Percentiles rank a stretch among this genome's conserved stretches.
These are phyloP conservation scores for Fusarium dimerum DNA, from an alignment of 2,329 filamentous ascomycete species.

Conservation along the genomic window DNA sequence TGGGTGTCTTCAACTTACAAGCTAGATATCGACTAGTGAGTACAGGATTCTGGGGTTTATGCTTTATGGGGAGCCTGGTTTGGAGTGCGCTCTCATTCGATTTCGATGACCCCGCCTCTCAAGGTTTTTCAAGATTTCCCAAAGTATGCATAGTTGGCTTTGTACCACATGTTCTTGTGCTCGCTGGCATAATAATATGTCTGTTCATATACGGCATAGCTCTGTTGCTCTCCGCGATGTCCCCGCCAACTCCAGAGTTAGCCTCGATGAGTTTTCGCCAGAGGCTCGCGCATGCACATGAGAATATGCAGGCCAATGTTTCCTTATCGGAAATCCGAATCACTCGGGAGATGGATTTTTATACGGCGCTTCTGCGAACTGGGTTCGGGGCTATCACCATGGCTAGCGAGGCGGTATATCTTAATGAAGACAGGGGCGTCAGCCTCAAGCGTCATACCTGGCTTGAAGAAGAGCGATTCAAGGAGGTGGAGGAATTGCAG, in stretches of 20 bases:
- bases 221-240: conserved; percentile 67
- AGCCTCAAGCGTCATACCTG: conserved; percentile 78
- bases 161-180: conserved; percentile 86
- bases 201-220: conserved; percentile 76
- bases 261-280: conserved; percentile 50
- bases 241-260: conserved; percentile 29
- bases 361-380: conserved; percentile 81
- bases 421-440: conserved; percentile 83
- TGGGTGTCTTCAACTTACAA: conserved; percentile 81
- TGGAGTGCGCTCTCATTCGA: conserved; percentile 71
- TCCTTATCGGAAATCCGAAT: conserved; percentile 80
- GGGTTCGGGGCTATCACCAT: conserved; percentile 89
- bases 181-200: conserved; percentile 77
- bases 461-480: conserved; percentile 84
- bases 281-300: conserved; percentile 70
- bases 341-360: conserved; percentile 90
- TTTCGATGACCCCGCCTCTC: conserved; percentile 57
- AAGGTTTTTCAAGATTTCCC: conserved; percentile 80
- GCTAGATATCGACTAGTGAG: conserved; percentile 78
- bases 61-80: conserved; percentile 83
- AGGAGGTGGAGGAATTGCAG: conserved; percentile 68
- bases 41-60: conserved; percentile 86
- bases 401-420: conserved; percentile 91
- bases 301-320: conserved; percentile 89
- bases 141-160: conserved; percentile 95